Conservation (phyloP, 2,329 filamentous ascomycete genomes). For the Canariomyces notabilis region DNA sequence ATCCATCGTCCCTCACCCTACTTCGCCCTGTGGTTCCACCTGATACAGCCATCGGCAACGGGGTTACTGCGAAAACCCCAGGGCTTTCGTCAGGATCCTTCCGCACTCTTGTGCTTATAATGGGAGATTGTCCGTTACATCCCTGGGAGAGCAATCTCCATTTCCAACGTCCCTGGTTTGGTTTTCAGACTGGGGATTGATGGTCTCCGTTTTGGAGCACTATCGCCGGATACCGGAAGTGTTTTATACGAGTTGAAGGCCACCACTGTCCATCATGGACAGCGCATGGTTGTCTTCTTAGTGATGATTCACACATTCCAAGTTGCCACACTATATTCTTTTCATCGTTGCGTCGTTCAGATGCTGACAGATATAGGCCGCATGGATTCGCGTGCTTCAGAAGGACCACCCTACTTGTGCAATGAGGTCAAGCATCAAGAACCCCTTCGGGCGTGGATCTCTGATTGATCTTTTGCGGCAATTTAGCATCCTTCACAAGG, state of each 20-base stretch:
- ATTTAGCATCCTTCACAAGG: slow-evolving; percentile 83
- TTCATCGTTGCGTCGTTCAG: slow-evolving; percentile 20
- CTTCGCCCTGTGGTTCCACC: slow-evolving; percentile 2
- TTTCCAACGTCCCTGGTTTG: slow-evolving; percentile 61
- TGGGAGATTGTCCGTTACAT: slow-evolving; percentile 96
- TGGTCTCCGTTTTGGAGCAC: slow-evolving; percentile 81
- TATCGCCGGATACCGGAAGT: slow-evolving; percentile 68
- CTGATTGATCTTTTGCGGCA: slow-evolving; percentile 88
- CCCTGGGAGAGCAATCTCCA: slow-evolving; percentile 86
- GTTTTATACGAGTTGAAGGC: slow-evolving; percentile 98
- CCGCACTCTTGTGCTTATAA: slow-evolving; percentile 53
- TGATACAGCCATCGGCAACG: neutral
- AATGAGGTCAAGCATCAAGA: slow-evolving; percentile 91
- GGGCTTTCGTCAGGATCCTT: slow-evolving; percentile 75
- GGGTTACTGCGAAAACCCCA: slow-evolving; percentile 41
- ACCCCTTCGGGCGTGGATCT: slow-evolving; percentile 94
- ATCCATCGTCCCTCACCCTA: slow-evolving; percentile 17
- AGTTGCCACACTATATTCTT: slow-evolving; percentile 24
- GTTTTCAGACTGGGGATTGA: slow-evolving; percentile 60
- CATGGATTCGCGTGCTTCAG: slow-evolving; percentile 84
- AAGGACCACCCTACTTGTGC: slow-evolving; percentile 91
- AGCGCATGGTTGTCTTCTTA: slow-evolving; percentile 85
- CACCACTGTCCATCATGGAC: slow-evolving; percentile 56
- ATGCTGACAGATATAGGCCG: slow-evolving; percentile 57
- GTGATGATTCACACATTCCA: slow-evolving; percentile 83